Evolutionary conservation across 1,284 basidiomycete genomes (phyloP).

Genomic region (Pascua guehoae): DNA sequence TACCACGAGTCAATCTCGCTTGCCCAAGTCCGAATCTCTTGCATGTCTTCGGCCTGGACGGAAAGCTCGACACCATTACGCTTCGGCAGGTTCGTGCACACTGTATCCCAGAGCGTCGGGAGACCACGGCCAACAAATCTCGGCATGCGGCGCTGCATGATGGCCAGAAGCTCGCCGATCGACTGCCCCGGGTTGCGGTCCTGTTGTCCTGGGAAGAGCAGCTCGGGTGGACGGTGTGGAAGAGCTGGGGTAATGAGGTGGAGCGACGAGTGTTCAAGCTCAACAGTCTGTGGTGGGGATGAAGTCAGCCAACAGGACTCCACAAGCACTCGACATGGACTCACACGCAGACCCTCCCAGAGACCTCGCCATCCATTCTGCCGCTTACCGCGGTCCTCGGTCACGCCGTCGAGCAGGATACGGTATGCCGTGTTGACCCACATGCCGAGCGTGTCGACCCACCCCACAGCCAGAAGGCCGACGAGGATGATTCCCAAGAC

Average conservation of each 20-base stretch:
- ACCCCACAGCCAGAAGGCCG: constrained; percentile 20
- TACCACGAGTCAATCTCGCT: constrained; percentile 23
- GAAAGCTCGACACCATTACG: background rate
- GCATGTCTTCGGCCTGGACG: constrained; percentile 15
- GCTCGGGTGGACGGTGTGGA: constrained; percentile 13
- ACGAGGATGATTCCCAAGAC: constrained; percentile 22
- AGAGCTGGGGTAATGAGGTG: constrained; percentile 22
- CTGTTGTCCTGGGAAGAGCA: constrained; percentile 10
- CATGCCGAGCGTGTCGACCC: constrained; percentile 24
- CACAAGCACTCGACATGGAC: background rate
- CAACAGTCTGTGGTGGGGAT: constrained; percentile 15
- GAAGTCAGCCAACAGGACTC: background rate
- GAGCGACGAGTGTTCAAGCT: constrained; percentile 23
- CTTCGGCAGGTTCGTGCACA: constrained; percentile 3
- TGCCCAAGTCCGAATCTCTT: constrained; percentile 18
- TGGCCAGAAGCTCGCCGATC: constrained; percentile 22
- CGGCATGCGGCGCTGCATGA: constrained; percentile 24
- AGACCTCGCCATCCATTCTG: constrained; percentile 20
- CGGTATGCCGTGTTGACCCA: constrained; percentile 23
- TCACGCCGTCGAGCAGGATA: constrained; percentile 20
- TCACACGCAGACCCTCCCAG: constrained; percentile 23
- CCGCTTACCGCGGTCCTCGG: constrained; percentile 15
- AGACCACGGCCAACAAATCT: constrained; percentile 22
- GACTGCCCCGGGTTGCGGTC: constrained; percentile 7
- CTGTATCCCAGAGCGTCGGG: constrained; percentile 22